These are phyloP conservation scores for Saccharomyces eubayanus DNA, from an alignment of 805 yeast species.

Conservation along the genomic window DNA sequence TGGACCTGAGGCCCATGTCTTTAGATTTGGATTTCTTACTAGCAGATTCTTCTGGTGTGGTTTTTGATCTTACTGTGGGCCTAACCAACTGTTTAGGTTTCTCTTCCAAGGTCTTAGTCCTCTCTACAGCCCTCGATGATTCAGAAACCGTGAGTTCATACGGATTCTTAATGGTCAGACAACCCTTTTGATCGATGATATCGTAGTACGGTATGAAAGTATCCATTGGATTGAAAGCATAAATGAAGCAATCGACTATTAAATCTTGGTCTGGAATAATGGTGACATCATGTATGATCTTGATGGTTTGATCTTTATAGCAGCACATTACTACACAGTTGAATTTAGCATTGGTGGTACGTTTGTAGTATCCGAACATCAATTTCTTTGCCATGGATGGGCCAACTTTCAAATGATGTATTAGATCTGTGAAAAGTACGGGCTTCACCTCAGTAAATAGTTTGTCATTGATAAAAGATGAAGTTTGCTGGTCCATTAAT, in stretches of 20 bases:
- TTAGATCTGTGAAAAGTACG: constrained; percentile 25
- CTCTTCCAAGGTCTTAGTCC: constrained; percentile 12
- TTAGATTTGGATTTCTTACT: constrained; percentile 8
- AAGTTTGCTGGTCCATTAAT: background rate
- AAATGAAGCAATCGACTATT: constrained; percentile 26
- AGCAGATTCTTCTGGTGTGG: constrained; percentile 6
- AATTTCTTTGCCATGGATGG: constrained; percentile 22
- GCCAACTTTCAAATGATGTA: constrained; percentile 17
- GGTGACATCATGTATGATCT: constrained; percentile 17
- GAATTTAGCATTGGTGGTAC: constrained; percentile 18
- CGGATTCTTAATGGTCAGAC: constrained; percentile 17
- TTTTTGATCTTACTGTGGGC: constrained; percentile 4
- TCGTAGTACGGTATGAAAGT: constrained; percentile 18
- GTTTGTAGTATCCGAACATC: constrained; percentile 25
- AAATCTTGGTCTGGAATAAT: constrained; percentile 10
- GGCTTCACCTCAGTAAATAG: constrained; percentile 23
- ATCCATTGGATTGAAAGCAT: constrained; percentile 29
- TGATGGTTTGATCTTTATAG: constrained; percentile 13
- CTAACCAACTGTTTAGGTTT: background rate
- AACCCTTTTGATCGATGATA: constrained; percentile 11
- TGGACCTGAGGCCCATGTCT: constrained; percentile 23
- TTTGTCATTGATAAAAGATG: constrained; percentile 15
- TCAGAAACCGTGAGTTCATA: constrained; percentile 5
- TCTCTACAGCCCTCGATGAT: background rate
- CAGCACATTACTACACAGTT: constrained; percentile 24